Evolutionary conservation across 164 flowering plant genomes (phyloP).

Genomic region (Saururus chinensis): DNA sequence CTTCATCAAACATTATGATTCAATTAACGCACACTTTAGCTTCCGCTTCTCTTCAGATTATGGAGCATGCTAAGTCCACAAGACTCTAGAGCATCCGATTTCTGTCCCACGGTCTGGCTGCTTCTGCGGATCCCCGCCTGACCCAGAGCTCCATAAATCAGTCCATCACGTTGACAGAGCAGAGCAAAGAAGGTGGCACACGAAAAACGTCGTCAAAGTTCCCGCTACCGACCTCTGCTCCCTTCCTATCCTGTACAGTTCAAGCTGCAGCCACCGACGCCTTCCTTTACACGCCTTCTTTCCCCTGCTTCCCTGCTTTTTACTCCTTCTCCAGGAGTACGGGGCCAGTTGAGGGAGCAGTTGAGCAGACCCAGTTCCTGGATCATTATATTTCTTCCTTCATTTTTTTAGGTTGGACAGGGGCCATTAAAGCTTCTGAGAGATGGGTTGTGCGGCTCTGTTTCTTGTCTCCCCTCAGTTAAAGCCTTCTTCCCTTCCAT

Average conservation of each 20-base stretch:
- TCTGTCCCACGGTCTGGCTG: neutral
- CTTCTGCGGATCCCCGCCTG: too few relatives aligned
- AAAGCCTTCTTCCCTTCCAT: neutral
- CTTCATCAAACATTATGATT: too few relatives aligned
- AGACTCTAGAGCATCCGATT: too few relatives aligned
- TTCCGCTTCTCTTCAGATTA: too few relatives aligned
- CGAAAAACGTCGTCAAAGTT: neutral
- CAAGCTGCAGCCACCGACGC: neutral
- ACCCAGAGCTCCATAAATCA: neutral
- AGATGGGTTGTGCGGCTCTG: constrained; percentile 6
- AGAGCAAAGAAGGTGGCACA: neutral
- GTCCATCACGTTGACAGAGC: neutral
- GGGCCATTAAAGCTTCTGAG: too few relatives aligned
- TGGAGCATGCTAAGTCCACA: too few relatives aligned
- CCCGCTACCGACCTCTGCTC: neutral
- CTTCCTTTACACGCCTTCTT: neutral
- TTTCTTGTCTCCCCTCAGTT: neutral
- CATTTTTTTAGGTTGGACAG: neutral
- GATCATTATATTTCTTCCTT: neutral
- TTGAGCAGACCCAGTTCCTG: neutral
- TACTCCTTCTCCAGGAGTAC: neutral
- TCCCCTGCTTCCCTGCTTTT: neutral
- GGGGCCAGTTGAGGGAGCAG: neutral
- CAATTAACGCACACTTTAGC: too few relatives aligned
- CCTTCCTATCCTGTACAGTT: too few relatives aligned